Conservation (phyloP, 176 grass and related monocot species). For the Dactylis glomerata region DNA sequence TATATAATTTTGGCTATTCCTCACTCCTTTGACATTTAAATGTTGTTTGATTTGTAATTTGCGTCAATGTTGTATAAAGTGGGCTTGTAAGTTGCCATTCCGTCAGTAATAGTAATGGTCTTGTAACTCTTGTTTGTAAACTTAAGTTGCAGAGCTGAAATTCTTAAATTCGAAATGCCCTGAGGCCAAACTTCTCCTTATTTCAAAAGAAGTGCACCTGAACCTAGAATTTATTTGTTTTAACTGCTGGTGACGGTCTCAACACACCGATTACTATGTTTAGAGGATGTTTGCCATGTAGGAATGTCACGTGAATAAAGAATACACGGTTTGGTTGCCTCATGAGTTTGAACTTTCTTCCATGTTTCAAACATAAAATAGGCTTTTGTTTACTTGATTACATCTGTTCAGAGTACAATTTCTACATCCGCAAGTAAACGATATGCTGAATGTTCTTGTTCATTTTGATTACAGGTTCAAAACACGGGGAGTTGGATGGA, state of each 20-base stretch:
- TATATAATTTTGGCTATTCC: not conserved
- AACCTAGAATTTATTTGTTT: constrained; percentile 5
- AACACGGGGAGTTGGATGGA: constrained; percentile 99
- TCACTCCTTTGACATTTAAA: not conserved
- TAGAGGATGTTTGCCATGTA: not conserved
- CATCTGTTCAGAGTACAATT: constrained; percentile 13
- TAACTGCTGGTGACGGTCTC: constrained; percentile 6
- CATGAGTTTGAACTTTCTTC: not conserved
- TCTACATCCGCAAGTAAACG: not conserved
- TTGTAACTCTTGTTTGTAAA: not conserved
- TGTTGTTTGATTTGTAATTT: not conserved
- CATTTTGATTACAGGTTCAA: constrained; percentile 48
- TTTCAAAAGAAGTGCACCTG: not conserved
- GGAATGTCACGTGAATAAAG: not conserved
- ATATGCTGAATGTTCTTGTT: constrained; percentile 3
- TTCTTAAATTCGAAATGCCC: not conserved
- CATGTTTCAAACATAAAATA: not conserved
- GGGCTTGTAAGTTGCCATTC: not conserved
- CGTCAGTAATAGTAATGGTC: not conserved
- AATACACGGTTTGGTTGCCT: not conserved
- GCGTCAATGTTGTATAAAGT: not conserved
- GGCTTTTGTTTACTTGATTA: not conserved
- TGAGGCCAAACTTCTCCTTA: not conserved
- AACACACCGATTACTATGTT: not conserved
- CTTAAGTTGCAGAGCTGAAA: not conserved